A percentile compares a stretch with the other conserved stretches of the same genome.
phyloP scores from a whole-genome alignment of 2,329 filamentous ascomycete genomes.

The Chaetomium globosum region DNA sequence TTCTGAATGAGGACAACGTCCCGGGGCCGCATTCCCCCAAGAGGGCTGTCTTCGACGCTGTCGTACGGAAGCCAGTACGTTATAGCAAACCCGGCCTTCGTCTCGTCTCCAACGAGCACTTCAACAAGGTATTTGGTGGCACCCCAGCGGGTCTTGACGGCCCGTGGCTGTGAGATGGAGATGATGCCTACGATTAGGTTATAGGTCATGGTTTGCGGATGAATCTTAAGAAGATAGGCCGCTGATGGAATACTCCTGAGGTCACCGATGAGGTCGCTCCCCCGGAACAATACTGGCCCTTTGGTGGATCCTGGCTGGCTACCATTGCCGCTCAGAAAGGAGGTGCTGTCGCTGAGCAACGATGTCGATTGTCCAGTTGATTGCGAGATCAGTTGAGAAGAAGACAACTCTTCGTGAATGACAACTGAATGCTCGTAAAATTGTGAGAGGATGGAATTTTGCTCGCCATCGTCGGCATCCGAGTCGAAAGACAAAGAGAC shows the following conservation, averaged over 20 bases:
- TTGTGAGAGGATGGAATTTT: constrained; percentile 53
- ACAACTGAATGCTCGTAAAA: constrained; percentile 81
- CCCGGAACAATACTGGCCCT: constrained; percentile 35
- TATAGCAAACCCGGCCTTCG: constrained; percentile 74
- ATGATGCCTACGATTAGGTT: constrained; percentile 82
- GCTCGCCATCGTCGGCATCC: constrained; percentile 40
- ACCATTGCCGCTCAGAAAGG: constrained; percentile 35
- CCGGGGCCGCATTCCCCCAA: constrained; percentile 61
- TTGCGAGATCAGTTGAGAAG: constrained; percentile 56
- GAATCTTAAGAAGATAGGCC: constrained; percentile 64
- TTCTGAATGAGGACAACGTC: constrained; percentile 81
- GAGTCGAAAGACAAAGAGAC: constrained; percentile 45
- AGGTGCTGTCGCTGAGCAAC: constrained; percentile 42
- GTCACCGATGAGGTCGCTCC: constrained; percentile 55
- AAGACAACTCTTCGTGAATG: constrained; percentile 66
- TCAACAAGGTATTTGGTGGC: constrained; percentile 69
- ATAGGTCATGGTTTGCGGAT: constrained; percentile 79
- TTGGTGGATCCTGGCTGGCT: constrained; percentile 31
- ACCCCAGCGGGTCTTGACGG: constrained; percentile 68
- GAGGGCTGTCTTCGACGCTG: constrained; percentile 39
- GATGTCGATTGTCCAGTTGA: constrained; percentile 38
- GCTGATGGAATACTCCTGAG: constrained; percentile 72
- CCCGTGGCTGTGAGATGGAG: constrained; percentile 67
- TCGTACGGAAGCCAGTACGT: constrained; percentile 74
- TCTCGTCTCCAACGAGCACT: constrained; percentile 82